Evolutionary conservation across 257 asterid species (phyloP).

Genomic region (Marsdenia floribunda): DNA sequence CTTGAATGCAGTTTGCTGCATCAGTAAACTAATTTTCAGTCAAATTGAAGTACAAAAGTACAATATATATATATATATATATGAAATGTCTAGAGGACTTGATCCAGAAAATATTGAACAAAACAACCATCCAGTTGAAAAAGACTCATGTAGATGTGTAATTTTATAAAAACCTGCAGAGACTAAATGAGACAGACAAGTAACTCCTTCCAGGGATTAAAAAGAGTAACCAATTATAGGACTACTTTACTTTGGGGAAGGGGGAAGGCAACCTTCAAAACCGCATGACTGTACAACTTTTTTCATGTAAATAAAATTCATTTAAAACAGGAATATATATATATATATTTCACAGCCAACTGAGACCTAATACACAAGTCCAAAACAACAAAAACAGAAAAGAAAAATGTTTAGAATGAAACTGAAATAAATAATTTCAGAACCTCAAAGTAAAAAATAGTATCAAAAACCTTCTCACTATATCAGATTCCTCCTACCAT

Average conservation of each 20-base stretch:
- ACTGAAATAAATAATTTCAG: neutral
- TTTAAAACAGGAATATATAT: too few species aligned
- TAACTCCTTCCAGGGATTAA: neutral
- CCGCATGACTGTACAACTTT: neutral
- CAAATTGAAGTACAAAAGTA: too few species aligned
- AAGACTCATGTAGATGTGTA: neutral
- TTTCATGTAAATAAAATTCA: neutral
- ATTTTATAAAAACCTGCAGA: neutral
- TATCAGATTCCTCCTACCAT: neutral
- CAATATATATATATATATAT: too few species aligned
- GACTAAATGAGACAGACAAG: neutral
- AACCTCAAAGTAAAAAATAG: neutral
- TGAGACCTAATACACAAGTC: neutral
- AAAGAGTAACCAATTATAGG: neutral
- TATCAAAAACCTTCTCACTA: neutral
- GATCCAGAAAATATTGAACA: neutral
- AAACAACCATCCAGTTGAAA: neutral
- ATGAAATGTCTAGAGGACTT: neutral
- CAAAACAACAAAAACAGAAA: neutral
- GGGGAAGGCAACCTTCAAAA: neutral
- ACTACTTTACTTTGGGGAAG: neutral
- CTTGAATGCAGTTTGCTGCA: neutral
- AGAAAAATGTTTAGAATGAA: neutral
- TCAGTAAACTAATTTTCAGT: neutral
- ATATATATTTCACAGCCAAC: neutral